Evolutionary conservation across 2,329 filamentous ascomycete species (phyloP), one percentile per base, ranked within the genome.

Genomic region (Aureobasidium sp.): DNA sequence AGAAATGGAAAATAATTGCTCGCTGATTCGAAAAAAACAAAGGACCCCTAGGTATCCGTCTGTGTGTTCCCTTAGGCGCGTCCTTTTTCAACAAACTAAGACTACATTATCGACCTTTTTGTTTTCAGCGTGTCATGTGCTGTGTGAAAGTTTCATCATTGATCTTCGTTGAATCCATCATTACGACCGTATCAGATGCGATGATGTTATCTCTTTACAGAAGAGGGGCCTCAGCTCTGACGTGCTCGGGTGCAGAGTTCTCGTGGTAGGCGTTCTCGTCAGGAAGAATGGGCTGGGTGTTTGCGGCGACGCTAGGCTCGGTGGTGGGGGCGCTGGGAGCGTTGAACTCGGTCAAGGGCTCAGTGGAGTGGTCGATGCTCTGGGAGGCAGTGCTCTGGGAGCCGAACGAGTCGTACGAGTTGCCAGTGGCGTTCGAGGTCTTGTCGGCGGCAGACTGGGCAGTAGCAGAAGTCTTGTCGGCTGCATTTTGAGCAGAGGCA

Each of bases 351-450:
- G 40, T 47, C 29, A 31, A 21, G 23, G 31, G 19, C 17, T 45
- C 45, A 17, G 51, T 23, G 31, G 45, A 35, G 23, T 23, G 45
- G 27, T 58, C 23, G 31, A 54, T 37, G 31, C 33, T 49, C 25
- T 47, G n/a, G 13, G 57, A 45, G n/a, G 40, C 35, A 25, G 37
- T 49, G 51, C 27, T 33, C 5, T 25, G 4, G 38, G 46, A 37
- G 51, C 37, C 25, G 50, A 53, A 51, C 9, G 47, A 51, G 47
- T 51, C 13, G 47, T 51, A 51, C 9, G 47, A 35, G 60, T 49
- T 21, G 25, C 59, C 59, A 5, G 67, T 64, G 4, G 64, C 25
- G 33, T n/a, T 11, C 4, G 58, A 50, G 38, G 60, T 57, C 61
- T 62, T 46, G 47, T 42, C 57, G 33, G 55, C 27, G 38, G 47